These are phyloP conservation scores for Diversispora epigaea DNA, from an alignment of 192 early-diverging fungal species.

Conservation along the genomic window DNA sequence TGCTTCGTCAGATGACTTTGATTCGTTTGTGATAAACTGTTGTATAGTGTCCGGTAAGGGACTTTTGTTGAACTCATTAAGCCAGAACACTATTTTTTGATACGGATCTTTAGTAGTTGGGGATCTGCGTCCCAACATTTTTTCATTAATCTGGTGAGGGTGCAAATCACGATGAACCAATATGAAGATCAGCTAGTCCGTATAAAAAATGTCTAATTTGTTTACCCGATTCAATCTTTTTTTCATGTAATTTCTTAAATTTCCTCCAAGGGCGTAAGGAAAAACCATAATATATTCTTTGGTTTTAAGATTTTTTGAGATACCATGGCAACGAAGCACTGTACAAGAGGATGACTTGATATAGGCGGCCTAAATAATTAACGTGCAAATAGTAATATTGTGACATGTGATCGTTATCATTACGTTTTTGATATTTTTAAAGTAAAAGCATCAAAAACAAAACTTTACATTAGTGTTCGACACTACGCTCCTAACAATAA, in stretches of 20 bases:
- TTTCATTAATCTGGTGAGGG: constrained; percentile 33
- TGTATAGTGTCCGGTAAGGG: no score
- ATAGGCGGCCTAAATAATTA: not conserved
- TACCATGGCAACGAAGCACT: not conserved
- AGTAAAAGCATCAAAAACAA: no score
- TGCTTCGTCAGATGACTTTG: no score
- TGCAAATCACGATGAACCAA: constrained; percentile 18
- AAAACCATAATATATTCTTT: not conserved
- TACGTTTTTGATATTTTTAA: no score
- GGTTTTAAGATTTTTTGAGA: not conserved
- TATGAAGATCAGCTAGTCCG: constrained; percentile 4
- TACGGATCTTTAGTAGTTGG: constrained; percentile 17
- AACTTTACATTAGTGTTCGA: no score
- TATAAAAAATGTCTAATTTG: not conserved
- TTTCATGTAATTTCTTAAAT: constrained; percentile 39
- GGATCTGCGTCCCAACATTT: constrained; percentile 45
- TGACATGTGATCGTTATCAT: no score
- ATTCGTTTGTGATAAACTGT: no score
- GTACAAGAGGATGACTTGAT: not conserved
- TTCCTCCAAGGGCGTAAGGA: constrained; percentile 19
- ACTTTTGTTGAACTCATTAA: no score
- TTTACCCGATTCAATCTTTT: not conserved
- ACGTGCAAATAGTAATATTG: no score
- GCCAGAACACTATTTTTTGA: no score
- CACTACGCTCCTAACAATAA: no score